Conservation (phyloP, 805 yeast genomes). For the Cyberlindnera japonica region DNA sequence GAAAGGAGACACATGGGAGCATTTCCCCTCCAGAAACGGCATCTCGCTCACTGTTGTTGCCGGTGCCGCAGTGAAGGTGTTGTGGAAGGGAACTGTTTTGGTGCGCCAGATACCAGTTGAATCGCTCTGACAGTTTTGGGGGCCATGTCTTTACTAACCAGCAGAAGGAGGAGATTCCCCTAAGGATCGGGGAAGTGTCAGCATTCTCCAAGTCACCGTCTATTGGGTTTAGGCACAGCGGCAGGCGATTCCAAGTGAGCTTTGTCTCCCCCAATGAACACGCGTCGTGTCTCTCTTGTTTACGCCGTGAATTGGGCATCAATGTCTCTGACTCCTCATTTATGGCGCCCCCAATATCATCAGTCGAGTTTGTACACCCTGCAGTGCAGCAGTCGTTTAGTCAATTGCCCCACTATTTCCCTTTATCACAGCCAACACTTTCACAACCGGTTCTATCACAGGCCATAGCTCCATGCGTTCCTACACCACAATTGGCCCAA, state of each 20-base stretch:
- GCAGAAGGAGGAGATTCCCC: slow-evolving; percentile 16
- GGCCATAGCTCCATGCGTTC: not conserved
- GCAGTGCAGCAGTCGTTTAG: too few relatives aligned
- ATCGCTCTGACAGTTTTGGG: not conserved
- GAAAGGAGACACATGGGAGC: slow-evolving; percentile 22
- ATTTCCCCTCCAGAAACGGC: slow-evolving; percentile 25
- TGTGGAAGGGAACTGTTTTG: slow-evolving; percentile 20
- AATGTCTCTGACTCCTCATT: not conserved
- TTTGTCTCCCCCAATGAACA: slow-evolving; percentile 8
- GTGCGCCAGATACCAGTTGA: slow-evolving; percentile 11
- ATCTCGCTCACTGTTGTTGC: slow-evolving; percentile 12
- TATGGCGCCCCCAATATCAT: not conserved
- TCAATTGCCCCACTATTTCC: not conserved
- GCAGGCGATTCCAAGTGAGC: slow-evolving; percentile 10
- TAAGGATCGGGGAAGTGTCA: not conserved
- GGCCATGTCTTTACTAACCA: not conserved
- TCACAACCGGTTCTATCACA: slow-evolving; percentile 1
- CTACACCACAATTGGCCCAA: not conserved
- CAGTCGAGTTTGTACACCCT: too few relatives aligned
- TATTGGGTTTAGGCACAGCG: slow-evolving; percentile 20
- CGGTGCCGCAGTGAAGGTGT: slow-evolving; percentile 11
- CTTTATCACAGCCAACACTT: slow-evolving; percentile 2
- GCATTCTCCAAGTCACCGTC: slow-evolving; percentile 23
- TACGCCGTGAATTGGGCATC: slow-evolving; percentile 3
- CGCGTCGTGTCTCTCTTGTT: slow-evolving; percentile 5